These are phyloP conservation scores for Warburgia ugandensis DNA, from an alignment of 164 flowering plant genomes.

Conservation along the genomic window DNA sequence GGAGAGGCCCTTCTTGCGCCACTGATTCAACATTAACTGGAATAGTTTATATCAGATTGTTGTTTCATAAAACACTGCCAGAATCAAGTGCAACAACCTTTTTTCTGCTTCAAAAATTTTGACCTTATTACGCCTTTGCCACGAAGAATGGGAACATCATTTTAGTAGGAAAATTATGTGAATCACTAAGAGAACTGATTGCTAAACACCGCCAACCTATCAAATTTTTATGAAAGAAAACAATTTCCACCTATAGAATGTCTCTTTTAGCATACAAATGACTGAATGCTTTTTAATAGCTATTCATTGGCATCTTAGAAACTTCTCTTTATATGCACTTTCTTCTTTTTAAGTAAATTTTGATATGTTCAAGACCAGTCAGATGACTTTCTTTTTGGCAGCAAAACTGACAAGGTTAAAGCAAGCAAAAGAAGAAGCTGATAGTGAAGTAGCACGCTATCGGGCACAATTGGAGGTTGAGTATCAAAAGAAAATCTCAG, in stretches of 20 bases:
- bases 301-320: neutral
- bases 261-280: neutral
- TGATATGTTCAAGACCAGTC: neutral
- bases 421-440: constrained; percentile 78
- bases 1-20: no score
- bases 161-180: neutral
- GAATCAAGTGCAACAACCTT: neutral
- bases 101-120: no score
- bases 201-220: neutral
- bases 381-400: constrained; percentile 9
- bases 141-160: no score
- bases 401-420: constrained; percentile 45
- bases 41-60: no score
- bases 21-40: no score
- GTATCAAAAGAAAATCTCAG: constrained; percentile 35
- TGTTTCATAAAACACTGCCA: no score
- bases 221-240: neutral
- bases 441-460: constrained; percentile 32
- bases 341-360: neutral
- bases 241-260: neutral
- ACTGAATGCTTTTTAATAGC: neutral
- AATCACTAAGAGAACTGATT: neutral
- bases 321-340: neutral
- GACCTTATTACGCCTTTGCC: no score
- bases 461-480: constrained; percentile 50